Evolutionary conservation across 2,329 filamentous ascomycete species (phyloP), one percentile per base, ranked within the genome.

Genomic region (Coleophoma crateriformis): DNA sequence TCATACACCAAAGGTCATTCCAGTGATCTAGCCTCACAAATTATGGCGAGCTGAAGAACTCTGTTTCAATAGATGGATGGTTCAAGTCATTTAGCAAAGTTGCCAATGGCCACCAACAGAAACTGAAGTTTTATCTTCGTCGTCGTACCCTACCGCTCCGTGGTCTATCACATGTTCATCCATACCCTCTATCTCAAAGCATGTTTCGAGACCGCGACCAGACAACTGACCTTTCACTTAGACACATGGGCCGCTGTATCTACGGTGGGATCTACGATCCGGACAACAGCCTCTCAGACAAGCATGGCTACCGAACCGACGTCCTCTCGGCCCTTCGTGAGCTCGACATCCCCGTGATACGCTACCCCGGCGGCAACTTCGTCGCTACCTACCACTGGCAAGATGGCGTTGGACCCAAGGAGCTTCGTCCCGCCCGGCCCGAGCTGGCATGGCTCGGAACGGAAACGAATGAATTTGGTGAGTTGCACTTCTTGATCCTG

Each of bases 221-320:
- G 27, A 10, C 8, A 27, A 27, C 27, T 27, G 8, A 27, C 27
- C 8, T 4, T 27, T 4, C 27, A 7, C 27, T 10, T 57, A 89
- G 86, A 60, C 89, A 94, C 68, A 94, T 94, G 88, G 88, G 88
- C 60, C 82, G 88, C 54, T 94, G 88, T 72, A 90, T 94, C 63
- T 92, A 94, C 65, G 87, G 87, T 55, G 88, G 89, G 56, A 86
- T 94, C 64, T 92, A 90, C 68, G 88, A 92, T 58, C 88, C 87
- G 1, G 78, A 76, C 33, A 90, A 84, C 65, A 70, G 81, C 3
- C 75, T 90, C n/a, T 84, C 86, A 2, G 87, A 91, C 58, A 74
- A 81, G 48, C 74, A 87, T 56, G 88, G 88, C 39, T 92, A 89
- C 70, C 84, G 88, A 37, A 88, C 77, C 57, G 88, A 94, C 68